Percentiles rank a stretch among this genome's conserved stretches.
phyloP scores from a whole-genome alignment of 305 asterid species.

The Solanum hybrid region DNA sequence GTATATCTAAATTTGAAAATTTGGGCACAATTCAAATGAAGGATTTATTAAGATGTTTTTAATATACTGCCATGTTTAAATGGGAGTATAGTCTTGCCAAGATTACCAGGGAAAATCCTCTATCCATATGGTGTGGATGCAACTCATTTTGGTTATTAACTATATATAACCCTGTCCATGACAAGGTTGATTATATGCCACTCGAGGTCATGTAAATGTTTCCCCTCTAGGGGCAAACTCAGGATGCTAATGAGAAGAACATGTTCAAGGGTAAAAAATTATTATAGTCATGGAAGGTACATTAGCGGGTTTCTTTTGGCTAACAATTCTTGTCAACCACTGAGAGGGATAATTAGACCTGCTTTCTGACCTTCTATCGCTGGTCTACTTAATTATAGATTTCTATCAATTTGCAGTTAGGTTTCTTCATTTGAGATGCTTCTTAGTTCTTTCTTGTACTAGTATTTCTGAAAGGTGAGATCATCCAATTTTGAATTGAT shows the following conservation, averaged over 20 bases:
- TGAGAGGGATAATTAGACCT: not conserved
- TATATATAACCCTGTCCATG: not conserved
- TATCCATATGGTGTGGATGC: not conserved
- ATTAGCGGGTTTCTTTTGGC: not conserved
- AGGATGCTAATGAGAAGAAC: not conserved
- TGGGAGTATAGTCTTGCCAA: not conserved
- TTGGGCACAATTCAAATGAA: not conserved
- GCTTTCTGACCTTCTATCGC: not conserved
- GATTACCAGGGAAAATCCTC: not conserved
- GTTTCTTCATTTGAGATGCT: not conserved
- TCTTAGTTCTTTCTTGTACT: not conserved
- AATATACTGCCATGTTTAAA: not conserved
- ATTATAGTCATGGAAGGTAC: not conserved
- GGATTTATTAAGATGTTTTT: not conserved
- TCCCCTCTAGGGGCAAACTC: not conserved
- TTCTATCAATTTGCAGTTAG: not conserved
- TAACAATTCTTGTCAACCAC: not conserved
- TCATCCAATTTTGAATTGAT: not conserved
- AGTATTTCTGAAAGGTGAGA: not conserved
- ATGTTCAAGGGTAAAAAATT: not conserved
- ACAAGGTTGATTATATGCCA: not conserved
- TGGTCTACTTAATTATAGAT: not conserved
- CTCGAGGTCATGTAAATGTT: not conserved
- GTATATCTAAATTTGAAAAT: not conserved
- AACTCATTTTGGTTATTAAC: not conserved